Base-by-base conservation (phyloP, 352 stramenopile genomes). In the Globisporangium barbulae region DNA sequence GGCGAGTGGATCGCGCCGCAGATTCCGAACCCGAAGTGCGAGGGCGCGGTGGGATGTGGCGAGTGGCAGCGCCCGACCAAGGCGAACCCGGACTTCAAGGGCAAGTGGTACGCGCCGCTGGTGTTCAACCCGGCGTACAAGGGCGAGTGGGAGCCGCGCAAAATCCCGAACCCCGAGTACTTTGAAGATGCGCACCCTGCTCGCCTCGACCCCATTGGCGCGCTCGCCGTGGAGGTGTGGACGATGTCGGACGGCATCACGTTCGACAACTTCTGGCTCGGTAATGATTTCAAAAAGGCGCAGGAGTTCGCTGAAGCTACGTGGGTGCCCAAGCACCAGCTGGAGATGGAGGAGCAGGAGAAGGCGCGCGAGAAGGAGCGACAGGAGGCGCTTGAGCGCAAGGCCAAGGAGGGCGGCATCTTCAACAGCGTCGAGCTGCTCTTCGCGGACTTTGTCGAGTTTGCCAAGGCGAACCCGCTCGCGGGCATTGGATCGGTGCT, bases 221-320 rank as follows among this genome's bases (percentile, higher is more conserved):
- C 84, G 0, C 73, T 98, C 15, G 90, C 88, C 5, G 77, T 98
- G 15, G 95, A 98, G 67, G 90, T 98, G 5, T 94, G 88, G 85
- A 94, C 85, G 6, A 96, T 96, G 88, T 87, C 90, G 41, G 78
- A 89, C 21, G 88, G 81, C 48, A 96, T 98, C 61, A 79, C 76
- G 37, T 98, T 98, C 64, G 91, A 98, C 67, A 98, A 98, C 73
- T 93, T 98, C 58, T 91, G 91, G 77, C 74, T 98, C 22, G 89
- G 82, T 13, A 84, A 97, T 65, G 86, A 97, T 52, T 56, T 85
- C 35, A 74, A 75, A 48, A 89, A 93, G 67, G 88, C 88, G 0
- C 76, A 89, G 61, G 75, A 81, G 59, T 96, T 96, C 69, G 87
- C 85, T 1, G 73, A 89, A 19, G 62, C 81, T 4, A 95, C 85